These are phyloP conservation scores for Colletotrichum costaricense DNA, from an alignment of 2,329 filamentous ascomycete species.

Conservation along the genomic window DNA sequence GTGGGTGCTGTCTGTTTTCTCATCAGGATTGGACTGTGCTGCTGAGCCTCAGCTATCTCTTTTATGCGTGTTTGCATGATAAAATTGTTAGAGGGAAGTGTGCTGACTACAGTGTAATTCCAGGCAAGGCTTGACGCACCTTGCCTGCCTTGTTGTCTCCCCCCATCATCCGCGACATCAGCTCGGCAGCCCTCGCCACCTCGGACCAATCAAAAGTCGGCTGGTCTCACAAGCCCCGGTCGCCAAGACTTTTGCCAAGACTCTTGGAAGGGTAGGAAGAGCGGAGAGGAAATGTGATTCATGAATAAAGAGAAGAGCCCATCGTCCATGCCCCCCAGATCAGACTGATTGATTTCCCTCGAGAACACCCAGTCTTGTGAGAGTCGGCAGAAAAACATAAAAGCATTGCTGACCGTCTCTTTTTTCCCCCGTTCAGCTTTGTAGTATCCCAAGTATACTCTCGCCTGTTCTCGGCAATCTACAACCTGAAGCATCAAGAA, in stretches of 20 bases:
- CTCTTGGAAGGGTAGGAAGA: conserved; percentile 33
- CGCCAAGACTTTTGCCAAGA: conserved; percentile 35
- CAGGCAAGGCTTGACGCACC: neutral
- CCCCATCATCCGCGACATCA: conserved; percentile 27
- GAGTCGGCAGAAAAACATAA: conserved; percentile 32
- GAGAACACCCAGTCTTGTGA: conserved; percentile 10
- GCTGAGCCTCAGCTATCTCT: neutral
- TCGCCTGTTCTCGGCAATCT: conserved; percentile 28
- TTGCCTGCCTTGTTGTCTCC: neutral
- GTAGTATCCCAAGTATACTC: conserved; percentile 13
- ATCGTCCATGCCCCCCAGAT: conserved; percentile 30
- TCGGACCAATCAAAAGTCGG: conserved; percentile 17
- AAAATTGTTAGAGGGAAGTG: neutral
- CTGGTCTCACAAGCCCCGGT: conserved; percentile 23
- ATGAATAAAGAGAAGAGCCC: conserved; percentile 35
- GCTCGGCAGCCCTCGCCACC: conserved; percentile 32
- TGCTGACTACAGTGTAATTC: neutral
- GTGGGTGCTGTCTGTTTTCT: neutral
- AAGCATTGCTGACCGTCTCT: conserved; percentile 31
- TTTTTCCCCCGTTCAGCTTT: neutral
- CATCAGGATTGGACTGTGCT: neutral
- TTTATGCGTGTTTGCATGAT: fast-evolving
- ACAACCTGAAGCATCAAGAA: conserved; percentile 1
- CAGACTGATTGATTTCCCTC: conserved; percentile 11
- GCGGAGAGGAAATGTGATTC: conserved; percentile 36